Conservation (phyloP, 805 yeast genomes). For the Candida xiaguanensis region DNA sequence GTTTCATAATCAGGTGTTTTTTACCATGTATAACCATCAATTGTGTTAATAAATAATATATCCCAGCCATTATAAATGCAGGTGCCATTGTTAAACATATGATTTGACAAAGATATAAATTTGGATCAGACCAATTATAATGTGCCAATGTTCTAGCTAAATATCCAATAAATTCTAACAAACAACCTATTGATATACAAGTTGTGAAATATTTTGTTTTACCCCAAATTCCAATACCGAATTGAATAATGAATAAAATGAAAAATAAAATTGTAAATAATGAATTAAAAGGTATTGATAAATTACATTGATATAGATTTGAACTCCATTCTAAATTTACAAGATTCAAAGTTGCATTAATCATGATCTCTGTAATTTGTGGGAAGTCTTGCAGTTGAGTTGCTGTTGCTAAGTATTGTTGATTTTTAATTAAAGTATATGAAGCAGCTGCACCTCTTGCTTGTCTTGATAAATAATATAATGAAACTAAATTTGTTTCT, state of each 20-base stretch:
- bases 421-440: slow-evolving; percentile 23
- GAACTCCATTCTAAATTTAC: slow-evolving; percentile 12
- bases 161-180: slow-evolving; percentile 67
- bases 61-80: slow-evolving; percentile 79
- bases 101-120: slow-evolving; percentile 59
- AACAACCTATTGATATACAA: slow-evolving; percentile 53
- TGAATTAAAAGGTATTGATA: slow-evolving; percentile 55
- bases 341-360: slow-evolving; percentile 18
- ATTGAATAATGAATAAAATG: slow-evolving; percentile 25
- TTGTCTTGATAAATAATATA: slow-evolving; percentile 16
- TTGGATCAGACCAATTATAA: slow-evolving; percentile 22
- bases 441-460: slow-evolving; percentile 32
- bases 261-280: slow-evolving; percentile 56
- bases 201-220: slow-evolving; percentile 65
- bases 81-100: slow-evolving; percentile 75
- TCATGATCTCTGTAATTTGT: slow-evolving; percentile 16
- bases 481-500: slow-evolving; percentile 16
- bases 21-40: slow-evolving; percentile 57
- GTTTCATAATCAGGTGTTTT: slow-evolving; percentile 47
- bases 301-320: slow-evolving; percentile 34
- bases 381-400: slow-evolving; percentile 20
- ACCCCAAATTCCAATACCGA: slow-evolving; percentile 34
- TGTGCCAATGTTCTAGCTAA: slow-evolving; percentile 53
- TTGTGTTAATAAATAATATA: slow-evolving; percentile 70
- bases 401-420: slow-evolving; percentile 30